A percentile compares a stretch with the other conserved stretches of the same genome.
phyloP scores from a whole-genome alignment of 768 basidiomycete species.

The Fistulinella prunicolor region DNA sequence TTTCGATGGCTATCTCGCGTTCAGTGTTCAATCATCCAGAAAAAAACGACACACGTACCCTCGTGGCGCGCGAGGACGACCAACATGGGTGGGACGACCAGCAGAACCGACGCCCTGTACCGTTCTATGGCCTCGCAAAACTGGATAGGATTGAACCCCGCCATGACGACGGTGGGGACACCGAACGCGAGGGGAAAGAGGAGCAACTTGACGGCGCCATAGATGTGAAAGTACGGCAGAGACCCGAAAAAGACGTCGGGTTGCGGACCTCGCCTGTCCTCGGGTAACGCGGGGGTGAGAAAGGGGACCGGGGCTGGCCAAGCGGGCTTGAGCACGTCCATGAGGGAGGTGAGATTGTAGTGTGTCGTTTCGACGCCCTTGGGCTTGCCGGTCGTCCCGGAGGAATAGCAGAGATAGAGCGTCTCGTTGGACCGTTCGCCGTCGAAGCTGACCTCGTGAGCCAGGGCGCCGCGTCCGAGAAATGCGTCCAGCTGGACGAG shows the following conservation, averaged over 20 bases:
- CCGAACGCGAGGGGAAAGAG: conserved; percentile 53
- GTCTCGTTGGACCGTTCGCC: conserved; percentile 56
- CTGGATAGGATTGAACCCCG: conserved; percentile 65
- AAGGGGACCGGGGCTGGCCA: conserved; percentile 42
- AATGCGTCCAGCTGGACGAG: conserved; percentile 47
- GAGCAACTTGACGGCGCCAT: conserved; percentile 60
- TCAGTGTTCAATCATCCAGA: too few species aligned
- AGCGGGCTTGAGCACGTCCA: conserved; percentile 46
- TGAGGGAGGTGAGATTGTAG: conserved; percentile 60
- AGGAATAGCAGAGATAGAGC: conserved; percentile 58
- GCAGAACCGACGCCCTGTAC: conserved; percentile 55
- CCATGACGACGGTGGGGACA: conserved; percentile 53
- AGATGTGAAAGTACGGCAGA: conserved; percentile 59
- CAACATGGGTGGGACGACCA: conserved; percentile 83
- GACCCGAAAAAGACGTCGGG: conserved; percentile 58
- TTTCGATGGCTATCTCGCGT: conserved; percentile 46
- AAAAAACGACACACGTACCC: too few species aligned
- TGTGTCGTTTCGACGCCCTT: conserved; percentile 74
- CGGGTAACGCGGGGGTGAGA: conserved; percentile 11
- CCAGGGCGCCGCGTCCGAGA: conserved; percentile 47
- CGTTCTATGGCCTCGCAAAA: conserved; percentile 66
- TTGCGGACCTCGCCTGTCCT: not conserved
- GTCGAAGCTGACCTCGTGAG: conserved; percentile 53
- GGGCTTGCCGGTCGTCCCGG: conserved; percentile 75
- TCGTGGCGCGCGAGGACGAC: conserved; percentile 70